Percentiles rank a stretch among this genome's conserved stretches.
Conservation (phyloP, 2,329 filamentous ascomycete genomes). For the Cercospora brassicicola region DNA sequence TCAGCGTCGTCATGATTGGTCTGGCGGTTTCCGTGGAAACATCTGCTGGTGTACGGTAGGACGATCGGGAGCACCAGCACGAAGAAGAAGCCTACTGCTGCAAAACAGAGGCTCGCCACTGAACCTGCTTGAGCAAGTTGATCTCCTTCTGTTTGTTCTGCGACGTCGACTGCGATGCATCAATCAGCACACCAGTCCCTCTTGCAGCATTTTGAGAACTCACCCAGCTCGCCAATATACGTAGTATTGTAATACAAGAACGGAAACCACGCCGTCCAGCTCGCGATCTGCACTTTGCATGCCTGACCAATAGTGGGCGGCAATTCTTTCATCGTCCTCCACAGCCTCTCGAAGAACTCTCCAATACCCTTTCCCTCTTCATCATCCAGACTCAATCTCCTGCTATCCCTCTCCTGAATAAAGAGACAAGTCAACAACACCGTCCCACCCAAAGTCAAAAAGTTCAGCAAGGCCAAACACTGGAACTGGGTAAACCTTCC, state of each 20-base stretch:
- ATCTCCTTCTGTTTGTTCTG: slow-evolving; percentile 10
- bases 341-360: slow-evolving; percentile 20
- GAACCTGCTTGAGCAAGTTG: slow-evolving; percentile 27
- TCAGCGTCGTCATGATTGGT: not conserved
- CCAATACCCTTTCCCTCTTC: slow-evolving; percentile 1
- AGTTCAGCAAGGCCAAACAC: slow-evolving; percentile 21
- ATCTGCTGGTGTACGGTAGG: slow-evolving; percentile 11
- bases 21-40: not conserved
- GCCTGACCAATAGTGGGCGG: slow-evolving; percentile 20
- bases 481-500: slow-evolving; percentile 23
- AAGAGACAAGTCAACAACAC: slow-evolving; percentile 22
- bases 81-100: slow-evolving; percentile 26
- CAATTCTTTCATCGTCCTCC: slow-evolving; percentile 15
- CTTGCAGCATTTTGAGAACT: not conserved
- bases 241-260: slow-evolving; percentile 28
- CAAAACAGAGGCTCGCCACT: slow-evolving; percentile 23
- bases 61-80: slow-evolving; percentile 18
- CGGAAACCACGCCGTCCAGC: slow-evolving; percentile 29
- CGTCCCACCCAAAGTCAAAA: slow-evolving; percentile 23
- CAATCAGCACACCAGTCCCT: not conserved
- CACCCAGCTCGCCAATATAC: slow-evolving; percentile 28
- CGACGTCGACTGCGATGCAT: slow-evolving; percentile 3
- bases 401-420: slow-evolving; percentile 22
- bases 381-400: slow-evolving; percentile 1
- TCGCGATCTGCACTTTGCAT: slow-evolving; percentile 21